Base-by-base conservation (phyloP, 2,329 filamentous ascomycete species). In the Xylaria digitata region DNA sequence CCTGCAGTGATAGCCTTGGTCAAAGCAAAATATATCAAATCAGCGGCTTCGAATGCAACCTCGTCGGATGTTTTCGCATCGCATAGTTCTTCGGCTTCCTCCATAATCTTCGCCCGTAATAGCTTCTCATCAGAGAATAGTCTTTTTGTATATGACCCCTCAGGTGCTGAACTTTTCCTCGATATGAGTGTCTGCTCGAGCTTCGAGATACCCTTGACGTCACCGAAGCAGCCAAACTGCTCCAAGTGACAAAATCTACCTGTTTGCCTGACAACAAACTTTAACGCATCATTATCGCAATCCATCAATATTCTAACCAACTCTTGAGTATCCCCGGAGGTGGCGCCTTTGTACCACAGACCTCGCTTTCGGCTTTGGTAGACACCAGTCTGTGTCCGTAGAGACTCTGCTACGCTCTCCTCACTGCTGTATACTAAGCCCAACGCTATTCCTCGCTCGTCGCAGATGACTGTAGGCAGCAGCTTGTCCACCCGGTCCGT, bases 301-400 rank as follows among this genome's bases (percentile, higher is more conserved):
- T 99, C 96, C 61, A 96, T 84, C 0, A 91, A 91, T 71, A 99
- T 87, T 64, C 89, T 89, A 23, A 98, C 84, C 57, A 99, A 85
- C 78, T 97, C 90, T 79, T 99, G 96, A 13, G 92, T 93, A 78
- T 98, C 94, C 15, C 96, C 96, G 61, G 95, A 98, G 8, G 92
- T 96, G 59, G 94, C 92, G 6, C 96, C 96, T 83, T 99, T 99
- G 80, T 97, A 91, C 96, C 96, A 99, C 32, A 99, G 81, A 0
- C 96, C 96, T 50, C 96, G 88, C 84, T 97, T 98, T 59, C 96
- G 87, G 82, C 95, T 98, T 81, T 97, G 94, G 79, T 99, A 99
- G 43, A 98, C 95, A 37, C 96, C 94, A 0, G 83, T 84, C 73
- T 86, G 83, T 6, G 93, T 97, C 75, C 88, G 88, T 67, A 99